These are phyloP conservation scores for Calonectria naviculata DNA, from an alignment of 2,329 filamentous ascomycete genomes.

Conservation along the genomic window DNA sequence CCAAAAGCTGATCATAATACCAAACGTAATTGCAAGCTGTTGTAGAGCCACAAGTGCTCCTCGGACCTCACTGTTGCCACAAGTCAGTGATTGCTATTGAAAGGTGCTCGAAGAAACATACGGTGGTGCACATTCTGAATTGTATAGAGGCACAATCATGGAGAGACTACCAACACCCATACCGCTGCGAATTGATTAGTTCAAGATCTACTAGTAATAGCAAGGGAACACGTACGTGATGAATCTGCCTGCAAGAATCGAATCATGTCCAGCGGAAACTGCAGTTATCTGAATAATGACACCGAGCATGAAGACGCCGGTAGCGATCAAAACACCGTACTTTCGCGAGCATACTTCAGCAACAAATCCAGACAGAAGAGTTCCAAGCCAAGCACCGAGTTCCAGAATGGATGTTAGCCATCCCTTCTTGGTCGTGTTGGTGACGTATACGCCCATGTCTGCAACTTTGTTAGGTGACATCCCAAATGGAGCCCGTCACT, in stretches of 20 bases:
- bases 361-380: conserved; percentile 76
- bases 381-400: conserved; percentile 82
- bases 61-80: conserved; percentile 44
- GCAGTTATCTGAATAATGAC: conserved; percentile 76
- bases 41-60: conserved; percentile 58
- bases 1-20: conserved; percentile 75
- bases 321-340: conserved; percentile 74
- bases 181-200: conserved; percentile 49
- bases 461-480: neutral
- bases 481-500: neutral
- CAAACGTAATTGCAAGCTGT: conserved; percentile 68
- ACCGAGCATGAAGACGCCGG: conserved; percentile 75
- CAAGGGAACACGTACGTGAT: conserved; percentile 61
- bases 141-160: conserved; percentile 72
- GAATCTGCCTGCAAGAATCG: conserved; percentile 78
- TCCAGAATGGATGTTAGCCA: conserved; percentile 77
- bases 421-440: conserved; percentile 65
- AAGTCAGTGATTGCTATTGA: neutral
- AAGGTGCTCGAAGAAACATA: conserved; percentile 25
- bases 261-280: conserved; percentile 63
- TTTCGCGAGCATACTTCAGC: conserved; percentile 77
- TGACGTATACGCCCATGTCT: conserved; percentile 68
- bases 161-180: conserved; percentile 77
- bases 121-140: conserved; percentile 58
- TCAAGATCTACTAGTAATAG: neutral